Percentiles rank a stretch among this genome's conserved stretches.
phyloP scores from a whole-genome alignment of 306 rosid species.

The Vigna hirtella region DNA sequence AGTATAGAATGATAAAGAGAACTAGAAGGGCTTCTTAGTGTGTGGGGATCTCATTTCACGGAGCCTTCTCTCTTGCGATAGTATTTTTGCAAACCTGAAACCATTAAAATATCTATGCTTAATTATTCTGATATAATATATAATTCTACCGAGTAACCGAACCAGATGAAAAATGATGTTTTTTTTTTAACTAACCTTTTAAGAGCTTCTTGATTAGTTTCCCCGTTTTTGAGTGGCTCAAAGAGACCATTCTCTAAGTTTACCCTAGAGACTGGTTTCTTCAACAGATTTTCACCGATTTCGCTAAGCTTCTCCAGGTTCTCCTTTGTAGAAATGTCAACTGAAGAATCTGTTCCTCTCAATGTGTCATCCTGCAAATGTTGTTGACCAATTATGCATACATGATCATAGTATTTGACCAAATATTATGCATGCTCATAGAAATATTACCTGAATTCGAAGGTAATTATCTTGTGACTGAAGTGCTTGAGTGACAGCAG shows the following conservation, averaged over 20 bases:
- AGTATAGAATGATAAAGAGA: background rate
- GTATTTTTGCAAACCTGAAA: constrained; percentile 63
- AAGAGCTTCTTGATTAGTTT: constrained; percentile 56
- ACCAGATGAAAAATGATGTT: too few species aligned
- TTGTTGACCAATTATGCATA: too few species aligned
- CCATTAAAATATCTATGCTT: too few species aligned
- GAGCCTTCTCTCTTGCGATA: constrained; percentile 64
- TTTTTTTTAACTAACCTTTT: constrained; percentile 26
- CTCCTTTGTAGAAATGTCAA: constrained; percentile 50
- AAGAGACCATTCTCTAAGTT: constrained; percentile 50
- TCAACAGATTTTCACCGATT: constrained; percentile 27
- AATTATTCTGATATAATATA: too few species aligned
- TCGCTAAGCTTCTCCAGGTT: constrained; percentile 47
- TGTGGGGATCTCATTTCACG: constrained; percentile 67
- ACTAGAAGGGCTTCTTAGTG: constrained; percentile 20
- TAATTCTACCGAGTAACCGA: too few species aligned
- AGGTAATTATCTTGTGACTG: constrained; percentile 47
- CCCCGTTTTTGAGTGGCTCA: constrained; percentile 42
- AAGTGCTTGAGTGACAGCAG: constrained; percentile 55
- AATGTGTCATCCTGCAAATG: constrained; percentile 52
- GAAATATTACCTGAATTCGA: constrained; percentile 41
- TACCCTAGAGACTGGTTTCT: constrained; percentile 54
- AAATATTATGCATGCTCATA: too few species aligned
- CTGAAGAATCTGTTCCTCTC: constrained; percentile 42
- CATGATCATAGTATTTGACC: too few species aligned